phyloP scores from a whole-genome alignment of 768 basidiomycete genomes.

The Saitozyma podzolica region DNA sequence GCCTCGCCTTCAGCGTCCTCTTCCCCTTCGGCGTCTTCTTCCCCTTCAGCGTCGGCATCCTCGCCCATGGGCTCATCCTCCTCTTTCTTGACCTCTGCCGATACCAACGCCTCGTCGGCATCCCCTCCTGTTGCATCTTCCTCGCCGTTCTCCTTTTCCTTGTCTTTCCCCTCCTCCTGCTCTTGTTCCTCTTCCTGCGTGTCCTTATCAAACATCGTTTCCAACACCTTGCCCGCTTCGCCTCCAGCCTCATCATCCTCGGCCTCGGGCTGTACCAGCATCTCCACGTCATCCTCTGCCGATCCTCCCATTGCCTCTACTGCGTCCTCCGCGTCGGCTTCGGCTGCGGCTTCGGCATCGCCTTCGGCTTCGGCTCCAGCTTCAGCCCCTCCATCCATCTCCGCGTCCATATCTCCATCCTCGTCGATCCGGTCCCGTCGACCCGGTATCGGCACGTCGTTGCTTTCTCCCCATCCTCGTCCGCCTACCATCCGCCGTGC shows the following conservation, averaged over 20 bases:
- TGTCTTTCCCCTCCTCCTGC: neutral
- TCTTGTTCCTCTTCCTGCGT: conserved; percentile 1
- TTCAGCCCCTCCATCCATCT: conserved; percentile 12
- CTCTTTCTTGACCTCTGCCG: conserved; percentile 43
- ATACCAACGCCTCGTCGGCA: conserved; percentile 34
- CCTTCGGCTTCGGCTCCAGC: neutral
- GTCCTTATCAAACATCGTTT: conserved; percentile 29
- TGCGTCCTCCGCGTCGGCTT: conserved; percentile 19
- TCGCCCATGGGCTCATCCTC: conserved; percentile 32
- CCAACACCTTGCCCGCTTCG: conserved; percentile 50
- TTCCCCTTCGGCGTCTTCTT: conserved; percentile 43
- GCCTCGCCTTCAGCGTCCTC: conserved; percentile 43
- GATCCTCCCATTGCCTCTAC: too few relatives aligned
- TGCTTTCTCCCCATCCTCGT: conserved; percentile 39
- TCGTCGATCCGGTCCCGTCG: too few relatives aligned
- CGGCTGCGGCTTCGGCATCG: conserved; percentile 29
- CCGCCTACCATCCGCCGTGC: conserved; percentile 60
- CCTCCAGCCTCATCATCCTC: conserved; percentile 37
- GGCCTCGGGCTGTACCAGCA: conserved; percentile 24
- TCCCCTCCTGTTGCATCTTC: conserved; percentile 30
- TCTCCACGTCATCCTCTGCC: conserved; percentile 53
- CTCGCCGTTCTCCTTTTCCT: conserved; percentile 21
- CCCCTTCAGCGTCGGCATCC: conserved; percentile 43
- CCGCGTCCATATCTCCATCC: neutral
- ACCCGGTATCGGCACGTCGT: conserved; percentile 27